These are phyloP conservation scores for Rhodotorula toruloides DNA, from an alignment of 768 basidiomycete genomes.

Conservation along the genomic window DNA sequence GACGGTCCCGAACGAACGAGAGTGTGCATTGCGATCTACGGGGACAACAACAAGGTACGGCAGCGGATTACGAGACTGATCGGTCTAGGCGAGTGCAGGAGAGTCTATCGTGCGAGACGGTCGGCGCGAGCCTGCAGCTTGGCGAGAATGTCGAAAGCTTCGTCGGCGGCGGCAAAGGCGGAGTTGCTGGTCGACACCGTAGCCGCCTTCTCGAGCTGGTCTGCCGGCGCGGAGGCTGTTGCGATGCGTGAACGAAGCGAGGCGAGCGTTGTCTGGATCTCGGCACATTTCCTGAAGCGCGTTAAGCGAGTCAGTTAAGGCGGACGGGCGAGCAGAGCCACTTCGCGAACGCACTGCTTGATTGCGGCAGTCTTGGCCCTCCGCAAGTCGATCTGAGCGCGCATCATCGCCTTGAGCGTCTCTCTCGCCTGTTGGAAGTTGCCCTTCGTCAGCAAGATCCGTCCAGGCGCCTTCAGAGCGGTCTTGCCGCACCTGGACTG, in stretches of 20 bases:
- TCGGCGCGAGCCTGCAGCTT: background rate
- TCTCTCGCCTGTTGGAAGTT: slow-evolving; percentile 61
- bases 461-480: background rate
- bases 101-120: background rate
- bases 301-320: background rate
- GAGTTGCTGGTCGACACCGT: background rate
- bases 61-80: background rate
- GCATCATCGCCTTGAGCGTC: slow-evolving; percentile 76
- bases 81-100: too few species aligned
- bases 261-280: background rate
- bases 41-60: background rate
- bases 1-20: too few species aligned
- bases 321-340: background rate
- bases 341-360: slow-evolving; percentile 60
- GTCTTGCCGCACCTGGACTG: slow-evolving; percentile 62
- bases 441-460: too few species aligned
- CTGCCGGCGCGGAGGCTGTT: background rate
- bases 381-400: slow-evolving; percentile 67
- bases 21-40: too few species aligned
- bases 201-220: background rate
- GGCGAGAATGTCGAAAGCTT: background rate
- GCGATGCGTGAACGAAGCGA: background rate
- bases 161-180: background rate
- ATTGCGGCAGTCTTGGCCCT: slow-evolving; percentile 65
- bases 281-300: background rate